Conservation (phyloP, 768 basidiomycete genomes). For the Cubamyces lactineus region DNA sequence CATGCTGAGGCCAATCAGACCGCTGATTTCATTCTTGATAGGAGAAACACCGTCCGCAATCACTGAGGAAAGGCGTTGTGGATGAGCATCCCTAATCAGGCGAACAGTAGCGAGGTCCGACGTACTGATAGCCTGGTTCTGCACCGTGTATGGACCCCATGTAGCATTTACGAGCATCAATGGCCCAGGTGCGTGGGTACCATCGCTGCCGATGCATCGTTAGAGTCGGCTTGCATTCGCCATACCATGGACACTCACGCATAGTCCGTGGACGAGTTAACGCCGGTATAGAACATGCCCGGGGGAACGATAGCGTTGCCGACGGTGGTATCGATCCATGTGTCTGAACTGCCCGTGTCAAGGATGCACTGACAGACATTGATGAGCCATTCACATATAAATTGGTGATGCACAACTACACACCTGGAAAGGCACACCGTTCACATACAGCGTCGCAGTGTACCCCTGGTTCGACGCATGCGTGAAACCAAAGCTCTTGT, state of each 20-base stretch:
- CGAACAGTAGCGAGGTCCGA: no score
- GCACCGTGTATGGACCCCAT: neutral
- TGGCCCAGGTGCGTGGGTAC: neutral
- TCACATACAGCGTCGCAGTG: neutral
- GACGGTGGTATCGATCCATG: conserved; percentile 2
- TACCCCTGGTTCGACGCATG: neutral
- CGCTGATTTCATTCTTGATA: neutral
- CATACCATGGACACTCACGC: neutral
- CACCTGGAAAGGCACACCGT: conserved; percentile 8
- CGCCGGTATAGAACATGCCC: neutral
- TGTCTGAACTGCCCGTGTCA: conserved; percentile 11
- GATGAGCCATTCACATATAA: neutral
- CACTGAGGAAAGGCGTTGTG: neutral
- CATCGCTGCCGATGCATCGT: neutral
- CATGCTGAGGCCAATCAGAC: neutral
- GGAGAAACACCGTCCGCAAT: neutral
- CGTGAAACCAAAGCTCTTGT: neutral
- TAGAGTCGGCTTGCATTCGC: no score
- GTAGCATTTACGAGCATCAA: conserved; percentile 5
- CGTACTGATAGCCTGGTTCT: conserved; percentile 13
- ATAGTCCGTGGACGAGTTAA: conserved; percentile 3
- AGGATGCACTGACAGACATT: neutral
- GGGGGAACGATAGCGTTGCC: neutral
- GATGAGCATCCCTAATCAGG: no score
- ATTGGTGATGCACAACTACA: no score